phyloP scores from a whole-genome alignment of 2,329 filamentous ascomycete species.

The Claviceps purpurea region DNA sequence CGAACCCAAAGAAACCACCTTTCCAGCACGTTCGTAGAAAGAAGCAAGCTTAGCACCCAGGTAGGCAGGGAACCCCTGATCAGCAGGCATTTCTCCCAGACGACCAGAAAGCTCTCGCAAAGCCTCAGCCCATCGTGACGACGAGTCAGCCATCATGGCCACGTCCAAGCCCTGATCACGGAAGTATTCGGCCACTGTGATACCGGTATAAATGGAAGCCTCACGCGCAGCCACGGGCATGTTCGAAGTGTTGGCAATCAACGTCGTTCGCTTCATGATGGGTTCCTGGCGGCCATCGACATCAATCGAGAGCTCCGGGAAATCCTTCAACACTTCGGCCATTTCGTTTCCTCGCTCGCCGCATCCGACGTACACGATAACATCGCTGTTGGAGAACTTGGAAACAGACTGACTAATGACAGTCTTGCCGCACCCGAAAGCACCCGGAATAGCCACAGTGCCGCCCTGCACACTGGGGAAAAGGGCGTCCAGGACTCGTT shows the following conservation, averaged over 20 bases:
- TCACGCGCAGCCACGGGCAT: constrained; percentile 98
- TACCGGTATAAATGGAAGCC: constrained; percentile 95
- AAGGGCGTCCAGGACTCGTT: constrained; percentile 88
- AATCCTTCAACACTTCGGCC: constrained; percentile 99
- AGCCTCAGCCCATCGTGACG: constrained; percentile 96
- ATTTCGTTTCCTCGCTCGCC: constrained; percentile 98
- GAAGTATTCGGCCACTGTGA: constrained; percentile 93
- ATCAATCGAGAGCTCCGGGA: constrained; percentile 92
- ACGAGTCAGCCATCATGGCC: constrained; percentile 99
- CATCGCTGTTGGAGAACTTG: constrained; percentile 99
- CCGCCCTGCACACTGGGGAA: constrained; percentile 96
- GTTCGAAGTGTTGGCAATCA: constrained; percentile 99
- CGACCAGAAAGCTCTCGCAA: constrained; percentile 97
- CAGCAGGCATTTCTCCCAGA: constrained; percentile 98
- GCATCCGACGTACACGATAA: constrained; percentile 90
- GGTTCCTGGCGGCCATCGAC: constrained; percentile 90
- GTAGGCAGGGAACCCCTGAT: constrained; percentile 98
- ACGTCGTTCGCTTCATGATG: constrained; percentile 98
- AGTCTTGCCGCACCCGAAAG: constrained; percentile 98
- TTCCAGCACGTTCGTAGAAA: constrained; percentile 97
- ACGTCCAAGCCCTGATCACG: constrained; percentile 93
- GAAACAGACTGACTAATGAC: constrained; percentile 97
- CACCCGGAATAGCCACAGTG: constrained; percentile 94
- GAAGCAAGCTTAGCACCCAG: constrained; percentile 92
- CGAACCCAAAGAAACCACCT: constrained; percentile 72